Base-by-base conservation (phyloP, 1,284 basidiomycete genomes). In the Moniliophthora roreri region DNA sequence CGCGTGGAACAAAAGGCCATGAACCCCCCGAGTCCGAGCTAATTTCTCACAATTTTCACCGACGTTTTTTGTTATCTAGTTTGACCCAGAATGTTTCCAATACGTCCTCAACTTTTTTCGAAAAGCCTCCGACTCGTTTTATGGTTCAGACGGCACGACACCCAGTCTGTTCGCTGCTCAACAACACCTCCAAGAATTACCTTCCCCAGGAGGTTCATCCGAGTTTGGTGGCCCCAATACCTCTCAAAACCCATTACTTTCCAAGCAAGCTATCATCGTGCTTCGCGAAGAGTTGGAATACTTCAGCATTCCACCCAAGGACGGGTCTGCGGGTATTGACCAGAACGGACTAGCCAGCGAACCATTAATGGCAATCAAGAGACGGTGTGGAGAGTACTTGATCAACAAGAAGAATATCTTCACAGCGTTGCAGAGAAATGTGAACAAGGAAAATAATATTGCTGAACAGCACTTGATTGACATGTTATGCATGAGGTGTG, bases 391-490 rank as follows among this genome's bases (percentile, higher is more conserved):
- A 13, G 81, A 88, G 57, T 90, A 90, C 60, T 78, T 99, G 57
- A 87, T 98, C 66, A 87, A 91, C 57, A 91, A 93, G 69, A 82
- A 82, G 63, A 93, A 89, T 69, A 98, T 99, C 65, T 99, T 99
- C 69, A 97, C 97, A 1, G 96, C 96, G 20, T 75, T 99, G 55
- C 96, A 99, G 78, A 80, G 97, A 62, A 99, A 99, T 71, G 95
- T 99, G 57, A 97, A 97, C 76, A 97, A 97, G 78, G 96, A 98
- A 77, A 98, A 98, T 71, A 99, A 99, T 69, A 79, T 98, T 60
- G 96, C 96, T 15, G 96, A 99, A 72, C 96, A 98, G 74, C 96
- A 99, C 74, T 77, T 99, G 60, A 99, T 99, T 72, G 97, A 99
- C 74, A 99, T 99, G 96, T 81, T 99, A 52, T 99, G 97, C 76